Conservation (phyloP, 257 asterid species). For the Solanum neorickii region DNA sequence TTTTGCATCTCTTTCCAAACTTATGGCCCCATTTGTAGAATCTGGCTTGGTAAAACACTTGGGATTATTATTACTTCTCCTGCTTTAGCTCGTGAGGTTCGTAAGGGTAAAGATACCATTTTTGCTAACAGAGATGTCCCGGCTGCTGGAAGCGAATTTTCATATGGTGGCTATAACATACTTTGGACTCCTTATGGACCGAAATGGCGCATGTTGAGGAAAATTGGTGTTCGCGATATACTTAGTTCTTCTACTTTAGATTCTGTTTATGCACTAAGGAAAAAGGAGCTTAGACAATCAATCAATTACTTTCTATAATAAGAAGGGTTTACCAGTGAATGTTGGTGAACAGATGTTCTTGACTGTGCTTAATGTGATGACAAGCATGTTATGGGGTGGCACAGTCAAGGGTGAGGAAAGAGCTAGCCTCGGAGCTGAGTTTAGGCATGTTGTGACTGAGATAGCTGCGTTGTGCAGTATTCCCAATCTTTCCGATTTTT, state of each 20-base stretch:
- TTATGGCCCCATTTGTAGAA: constrained; percentile 54
- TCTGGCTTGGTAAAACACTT: constrained; percentile 37
- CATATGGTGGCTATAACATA: constrained; percentile 22
- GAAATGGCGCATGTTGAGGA: constrained; percentile 42
- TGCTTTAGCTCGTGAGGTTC: constrained; percentile 35
- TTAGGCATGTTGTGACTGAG: constrained; percentile 34
- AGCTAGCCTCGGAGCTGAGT: constrained; percentile 45
- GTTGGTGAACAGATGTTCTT: constrained; percentile 60
- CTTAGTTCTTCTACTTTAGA: constrained; percentile 33
- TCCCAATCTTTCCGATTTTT: constrained; percentile 61
- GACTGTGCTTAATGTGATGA: constrained; percentile 44
- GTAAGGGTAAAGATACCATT: constrained; percentile 37
- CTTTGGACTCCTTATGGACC: too few species aligned
- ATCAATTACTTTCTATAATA: constrained; percentile 15
- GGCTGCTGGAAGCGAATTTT: constrained; percentile 33
- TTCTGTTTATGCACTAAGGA: constrained; percentile 36
- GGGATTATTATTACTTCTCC: constrained; percentile 54
- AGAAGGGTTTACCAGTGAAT: constrained; percentile 26
- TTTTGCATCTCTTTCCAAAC: constrained; percentile 28
- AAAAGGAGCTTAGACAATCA: constrained; percentile 33
- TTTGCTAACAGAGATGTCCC: constrained; percentile 72
- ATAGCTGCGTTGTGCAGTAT: constrained; percentile 33
- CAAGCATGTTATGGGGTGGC: constrained; percentile 31
- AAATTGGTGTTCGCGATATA: constrained; percentile 49
- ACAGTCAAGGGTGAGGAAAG: constrained; percentile 41